Percentiles rank a stretch among this genome's conserved stretches.
Evolutionary conservation across 2,329 filamentous ascomycete species (phyloP).

Genomic region (Alternaria sp.): DNA sequence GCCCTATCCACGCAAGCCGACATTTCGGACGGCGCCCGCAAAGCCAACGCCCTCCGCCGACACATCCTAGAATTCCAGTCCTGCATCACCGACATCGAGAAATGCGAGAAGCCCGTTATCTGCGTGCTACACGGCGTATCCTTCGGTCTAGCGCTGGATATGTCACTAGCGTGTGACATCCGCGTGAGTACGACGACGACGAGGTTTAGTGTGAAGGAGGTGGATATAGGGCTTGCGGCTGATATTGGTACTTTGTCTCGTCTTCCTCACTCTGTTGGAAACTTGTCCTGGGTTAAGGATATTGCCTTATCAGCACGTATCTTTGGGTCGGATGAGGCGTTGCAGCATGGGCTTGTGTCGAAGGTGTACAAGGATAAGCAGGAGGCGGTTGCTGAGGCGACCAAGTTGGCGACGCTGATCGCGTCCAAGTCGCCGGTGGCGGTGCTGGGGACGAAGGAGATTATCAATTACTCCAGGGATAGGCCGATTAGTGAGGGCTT

Average conservation of each 20-base stretch:
- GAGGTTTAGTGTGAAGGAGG: conserved; percentile 76
- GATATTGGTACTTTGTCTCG: conserved; percentile 78
- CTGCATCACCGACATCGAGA: conserved; percentile 77
- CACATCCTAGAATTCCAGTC: conserved; percentile 82
- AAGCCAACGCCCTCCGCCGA: conserved; percentile 59
- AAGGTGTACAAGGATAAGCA: conserved; percentile 67
- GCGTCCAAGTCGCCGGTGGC: conserved; percentile 86
- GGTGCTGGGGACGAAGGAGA: conserved; percentile 84
- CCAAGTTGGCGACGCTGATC: conserved; percentile 70
- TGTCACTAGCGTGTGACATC: conserved; percentile 73
- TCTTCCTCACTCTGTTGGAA: conserved; percentile 75
- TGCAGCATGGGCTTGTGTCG: conserved; percentile 73
- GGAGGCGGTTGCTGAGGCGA: conserved; percentile 65
- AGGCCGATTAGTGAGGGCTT: conserved; percentile 78
- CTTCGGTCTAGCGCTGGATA: conserved; percentile 52
- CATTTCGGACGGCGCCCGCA: conserved; percentile 67
- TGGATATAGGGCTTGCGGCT: conserved; percentile 80
- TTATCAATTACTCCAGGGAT: conserved; percentile 82
- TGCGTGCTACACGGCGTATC: conserved; percentile 44
- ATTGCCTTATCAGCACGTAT: conserved; percentile 74
- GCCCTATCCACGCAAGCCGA: conserved; percentile 47
- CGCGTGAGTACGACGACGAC: conserved; percentile 67
- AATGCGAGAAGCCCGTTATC: conserved; percentile 76
- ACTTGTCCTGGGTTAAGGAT: conserved; percentile 78
- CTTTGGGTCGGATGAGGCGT: conserved; percentile 73